Percentiles rank a stretch among this genome's conserved stretches.
These are phyloP conservation scores for Cucumis cinereus DNA, from an alignment of 306 rosid species.

Conservation along the genomic window DNA sequence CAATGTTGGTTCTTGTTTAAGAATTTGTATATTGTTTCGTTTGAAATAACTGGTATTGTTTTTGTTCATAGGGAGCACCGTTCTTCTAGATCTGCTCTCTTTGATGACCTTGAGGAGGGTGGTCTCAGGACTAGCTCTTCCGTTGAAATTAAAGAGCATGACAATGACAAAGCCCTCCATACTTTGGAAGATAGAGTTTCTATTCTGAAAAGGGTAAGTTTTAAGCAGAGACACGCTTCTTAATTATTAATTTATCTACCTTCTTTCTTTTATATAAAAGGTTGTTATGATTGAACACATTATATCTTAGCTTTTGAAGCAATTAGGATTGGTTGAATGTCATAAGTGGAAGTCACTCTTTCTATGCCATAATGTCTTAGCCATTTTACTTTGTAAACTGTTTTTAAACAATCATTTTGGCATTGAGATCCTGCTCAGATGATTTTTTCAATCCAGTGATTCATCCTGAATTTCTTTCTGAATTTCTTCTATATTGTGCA, in stretches of 20 bases:
- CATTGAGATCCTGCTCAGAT: not conserved
- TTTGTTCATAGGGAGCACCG: slow-evolving; percentile 52
- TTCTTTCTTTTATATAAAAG: not conserved
- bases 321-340: not conserved
- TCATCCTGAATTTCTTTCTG: not conserved
- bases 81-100: slow-evolving; percentile 51
- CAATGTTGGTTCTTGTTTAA: not conserved
- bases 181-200: slow-evolving; percentile 71
- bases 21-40: not conserved
- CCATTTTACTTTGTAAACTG: not conserved
- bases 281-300: not conserved
- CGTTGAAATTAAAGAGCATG: slow-evolving; percentile 50
- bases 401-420: not conserved
- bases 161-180: slow-evolving; percentile 57
- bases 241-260: not conserved
- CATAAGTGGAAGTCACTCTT: not conserved
- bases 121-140: slow-evolving; percentile 68
- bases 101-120: slow-evolving; percentile 90
- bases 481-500: not conserved
- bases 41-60: not conserved
- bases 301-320: not conserved
- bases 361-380: not conserved
- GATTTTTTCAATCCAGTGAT: no score
- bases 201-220: slow-evolving; percentile 65
- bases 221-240: not conserved